Base-by-base conservation (phyloP, 805 yeast genomes). In the Suhomyces xylopsoci region DNA sequence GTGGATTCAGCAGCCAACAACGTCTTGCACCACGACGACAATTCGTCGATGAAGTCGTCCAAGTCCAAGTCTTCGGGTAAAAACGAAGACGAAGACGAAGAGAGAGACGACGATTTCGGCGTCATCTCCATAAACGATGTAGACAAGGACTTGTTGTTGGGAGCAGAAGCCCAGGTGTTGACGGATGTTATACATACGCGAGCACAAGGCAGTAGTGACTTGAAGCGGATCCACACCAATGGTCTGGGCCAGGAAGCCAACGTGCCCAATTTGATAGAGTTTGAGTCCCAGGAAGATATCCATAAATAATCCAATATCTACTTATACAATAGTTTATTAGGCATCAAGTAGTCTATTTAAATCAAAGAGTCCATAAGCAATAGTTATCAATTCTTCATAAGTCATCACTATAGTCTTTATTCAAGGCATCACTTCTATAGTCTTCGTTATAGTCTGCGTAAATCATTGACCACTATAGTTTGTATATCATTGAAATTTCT, bases 1-100 rank as follows among this genome's bases (percentile, higher is more conserved):
- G 91, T 90, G 80, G 97, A 91, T 65, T 83, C 86, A 14, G 84
- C 81, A 8, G 46, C 46, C 46, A 50, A 50, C 19, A 47, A 48
- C 28, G 49, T 47, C 5, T 36, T 47, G 26, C 49, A 30, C 19
- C 45, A 25, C 41, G 44, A 44, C 26, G 47, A 55, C 24, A 56
- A 51, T 38, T 50, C 62, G 40, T 76, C 74, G n/a, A 56, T 62
- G 15, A 67, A 62, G 49, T 64, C 74, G 14, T 50, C 62, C 14
- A 62, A 62, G 48, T 55, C 65, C 17, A 55, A 56, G 55, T 43
- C 55, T 43, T n/a, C 19, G 3, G 12, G 41, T 7, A 38, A 38
- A 38, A 10, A 9, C 42, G 36, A 58, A 25, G 68, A 64, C 1
- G 64, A 75, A 5, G 83, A 80, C n/a, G 84, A 81, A 25, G 80